Percentiles rank a stretch among this genome's conserved stretches.
Conservation (phyloP, 2,329 filamentous ascomycete species). For the Ophiostoma populinum region DNA sequence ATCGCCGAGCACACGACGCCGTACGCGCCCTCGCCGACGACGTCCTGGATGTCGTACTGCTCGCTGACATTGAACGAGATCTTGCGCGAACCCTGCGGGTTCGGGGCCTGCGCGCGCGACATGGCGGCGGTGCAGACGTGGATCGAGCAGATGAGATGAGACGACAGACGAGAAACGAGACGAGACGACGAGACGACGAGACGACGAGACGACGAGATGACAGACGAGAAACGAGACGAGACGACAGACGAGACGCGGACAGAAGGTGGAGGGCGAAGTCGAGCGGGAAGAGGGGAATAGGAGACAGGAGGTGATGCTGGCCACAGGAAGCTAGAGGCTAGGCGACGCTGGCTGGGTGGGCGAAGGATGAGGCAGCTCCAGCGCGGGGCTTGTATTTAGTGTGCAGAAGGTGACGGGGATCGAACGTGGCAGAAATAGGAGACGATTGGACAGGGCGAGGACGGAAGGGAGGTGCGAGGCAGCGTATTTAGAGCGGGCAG, state of each 20-base stretch:
- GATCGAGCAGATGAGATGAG: neutral
- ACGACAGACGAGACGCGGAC: neutral
- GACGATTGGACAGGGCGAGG: neutral
- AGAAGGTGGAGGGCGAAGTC: no score
- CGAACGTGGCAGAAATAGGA: no score
- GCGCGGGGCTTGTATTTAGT: no score
- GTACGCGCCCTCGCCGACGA: conserved; percentile 95
- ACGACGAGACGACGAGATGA: neutral
- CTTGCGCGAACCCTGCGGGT: conserved; percentile 57
- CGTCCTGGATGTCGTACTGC: conserved; percentile 99
- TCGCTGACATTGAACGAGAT: conserved; percentile 99
- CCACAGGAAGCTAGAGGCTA: no score
- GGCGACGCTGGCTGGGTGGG: no score
- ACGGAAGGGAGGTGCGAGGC: no score
- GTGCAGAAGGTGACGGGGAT: no score
- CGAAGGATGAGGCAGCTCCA: no score
- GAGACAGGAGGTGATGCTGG: no score
- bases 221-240: neutral
- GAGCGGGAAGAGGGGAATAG: no score
- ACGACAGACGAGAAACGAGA: neutral
- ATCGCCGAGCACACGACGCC: conserved; percentile 96
- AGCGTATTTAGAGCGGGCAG: no score
- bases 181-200: neutral
- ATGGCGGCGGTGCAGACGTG: no score
- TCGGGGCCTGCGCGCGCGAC: conserved; percentile 40